A percentile compares a stretch with the other conserved stretches of the same genome.
Evolutionary conservation across 768 basidiomycete species (phyloP).

Genomic region (Tricholoma flavovirens): DNA sequence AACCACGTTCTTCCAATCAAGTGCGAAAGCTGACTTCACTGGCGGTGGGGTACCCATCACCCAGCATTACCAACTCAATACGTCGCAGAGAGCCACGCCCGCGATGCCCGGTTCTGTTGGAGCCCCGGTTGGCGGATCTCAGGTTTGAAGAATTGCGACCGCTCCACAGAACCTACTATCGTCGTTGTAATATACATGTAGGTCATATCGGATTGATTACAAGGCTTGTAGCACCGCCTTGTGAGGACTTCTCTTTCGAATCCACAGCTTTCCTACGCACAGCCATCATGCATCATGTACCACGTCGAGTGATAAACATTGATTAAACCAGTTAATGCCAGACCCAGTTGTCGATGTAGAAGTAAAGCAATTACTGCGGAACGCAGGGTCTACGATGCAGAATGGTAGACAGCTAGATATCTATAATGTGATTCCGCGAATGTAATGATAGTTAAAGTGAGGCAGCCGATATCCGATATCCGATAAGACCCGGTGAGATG

Average conservation of each 20-base stretch:
- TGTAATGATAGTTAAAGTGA: background rate
- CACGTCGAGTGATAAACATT: background rate
- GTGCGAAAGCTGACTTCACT: background rate
- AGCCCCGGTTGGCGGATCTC: background rate
- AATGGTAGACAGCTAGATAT: background rate
- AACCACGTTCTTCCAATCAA: slow-evolving; percentile 5
- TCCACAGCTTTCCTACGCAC: background rate
- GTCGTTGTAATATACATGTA: background rate
- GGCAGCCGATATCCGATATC: background rate
- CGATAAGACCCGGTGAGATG: background rate
- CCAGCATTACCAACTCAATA: background rate
- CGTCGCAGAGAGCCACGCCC: background rate
- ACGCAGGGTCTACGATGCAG: background rate
- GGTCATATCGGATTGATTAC: background rate
- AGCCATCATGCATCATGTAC: background rate
- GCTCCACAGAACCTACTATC: background rate
- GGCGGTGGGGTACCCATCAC: background rate
- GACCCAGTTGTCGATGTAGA: background rate
- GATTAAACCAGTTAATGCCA: background rate
- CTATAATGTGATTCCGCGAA: background rate
- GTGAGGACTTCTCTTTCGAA: background rate
- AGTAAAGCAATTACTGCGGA: background rate
- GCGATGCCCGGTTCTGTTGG: background rate
- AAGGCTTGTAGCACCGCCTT: background rate
- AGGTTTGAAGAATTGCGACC: background rate